phyloP scores from a whole-genome alignment of 2,329 filamentous ascomycete genomes.

The Aspergillus hiratsukae region DNA sequence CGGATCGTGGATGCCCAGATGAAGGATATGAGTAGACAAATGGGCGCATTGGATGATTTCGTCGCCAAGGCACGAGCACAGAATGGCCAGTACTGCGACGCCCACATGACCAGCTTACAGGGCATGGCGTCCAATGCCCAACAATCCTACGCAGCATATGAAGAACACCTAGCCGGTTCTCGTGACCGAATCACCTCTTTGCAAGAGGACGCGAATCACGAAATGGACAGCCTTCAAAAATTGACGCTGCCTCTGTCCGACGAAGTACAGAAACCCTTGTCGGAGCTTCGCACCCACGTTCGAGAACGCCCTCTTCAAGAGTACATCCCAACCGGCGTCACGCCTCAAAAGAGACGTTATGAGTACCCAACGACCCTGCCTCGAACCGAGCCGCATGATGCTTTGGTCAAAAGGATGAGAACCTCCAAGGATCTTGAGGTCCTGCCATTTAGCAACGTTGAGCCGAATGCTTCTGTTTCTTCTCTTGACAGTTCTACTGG shows the following conservation, averaged over 20 bases:
- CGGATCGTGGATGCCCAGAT: slow-evolving; percentile 87
- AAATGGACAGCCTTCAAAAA: slow-evolving; percentile 55
- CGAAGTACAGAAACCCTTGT: slow-evolving; percentile 64
- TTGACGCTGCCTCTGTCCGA: slow-evolving; percentile 57
- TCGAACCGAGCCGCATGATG: slow-evolving; percentile 62
- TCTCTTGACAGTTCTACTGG: slow-evolving; percentile 20
- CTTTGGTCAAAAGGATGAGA: slow-evolving; percentile 50
- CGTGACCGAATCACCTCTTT: slow-evolving; percentile 65
- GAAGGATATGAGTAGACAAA: slow-evolving; percentile 78
- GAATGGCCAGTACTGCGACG: slow-evolving; percentile 71
- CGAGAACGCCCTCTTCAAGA: slow-evolving; percentile 63
- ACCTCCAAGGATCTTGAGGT: slow-evolving; percentile 34
- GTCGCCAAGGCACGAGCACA: slow-evolving; percentile 75
- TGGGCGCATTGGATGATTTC: slow-evolving; percentile 86
- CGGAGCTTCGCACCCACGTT: slow-evolving; percentile 66
- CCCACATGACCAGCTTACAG: slow-evolving; percentile 63
- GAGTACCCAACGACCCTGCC: slow-evolving; percentile 75
- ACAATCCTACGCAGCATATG: slow-evolving; percentile 67
- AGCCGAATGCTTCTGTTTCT: slow-evolving; percentile 10
- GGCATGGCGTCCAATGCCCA: slow-evolving; percentile 64
- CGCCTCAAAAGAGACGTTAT: slow-evolving; percentile 77
- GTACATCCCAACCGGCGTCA: slow-evolving; percentile 79
- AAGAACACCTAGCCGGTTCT: slow-evolving; percentile 64
- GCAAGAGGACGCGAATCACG: slow-evolving; percentile 61
- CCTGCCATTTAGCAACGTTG: slow-evolving; percentile 29